phyloP scores from a whole-genome alignment of 2,329 filamentous ascomycete species.

The Celoporthe dispersa region DNA sequence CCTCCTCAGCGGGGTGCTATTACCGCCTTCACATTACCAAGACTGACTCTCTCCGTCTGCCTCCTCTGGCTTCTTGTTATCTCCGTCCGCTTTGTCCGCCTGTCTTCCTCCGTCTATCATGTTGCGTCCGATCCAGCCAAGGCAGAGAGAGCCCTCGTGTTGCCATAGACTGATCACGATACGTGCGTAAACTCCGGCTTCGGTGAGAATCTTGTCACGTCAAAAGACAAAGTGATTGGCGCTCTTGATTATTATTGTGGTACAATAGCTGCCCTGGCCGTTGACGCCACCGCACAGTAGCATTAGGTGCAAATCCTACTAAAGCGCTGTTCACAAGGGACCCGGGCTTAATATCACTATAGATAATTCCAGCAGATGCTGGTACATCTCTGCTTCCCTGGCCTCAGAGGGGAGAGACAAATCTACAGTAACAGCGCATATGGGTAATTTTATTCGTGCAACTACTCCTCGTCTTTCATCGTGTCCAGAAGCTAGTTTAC shows the following conservation, averaged over 20 bases:
- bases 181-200: no score
- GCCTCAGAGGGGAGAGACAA: conserved; percentile 1
- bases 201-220: background rate
- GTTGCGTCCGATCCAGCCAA: no score
- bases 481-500: conserved; percentile 1
- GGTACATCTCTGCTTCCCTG: conserved; percentile 18
- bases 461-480: background rate
- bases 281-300: no score
- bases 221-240: no score
- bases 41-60: background rate
- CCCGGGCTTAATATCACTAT: background rate
- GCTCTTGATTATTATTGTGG: no score
- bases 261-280: no score
- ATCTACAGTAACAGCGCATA: background rate
- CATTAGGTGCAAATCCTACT: no score
- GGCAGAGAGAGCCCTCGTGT: no score
- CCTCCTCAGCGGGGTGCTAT: background rate
- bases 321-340: background rate
- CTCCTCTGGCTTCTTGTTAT: background rate
- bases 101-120: no score
- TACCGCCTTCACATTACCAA: no score
- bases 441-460: background rate
- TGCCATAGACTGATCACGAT: no score
- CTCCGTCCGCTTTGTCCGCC: background rate
- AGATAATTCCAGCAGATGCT: background rate